Base-by-base conservation (phyloP, 2,329 filamentous ascomycete genomes). In the Colletotrichum sansevieriae region DNA sequence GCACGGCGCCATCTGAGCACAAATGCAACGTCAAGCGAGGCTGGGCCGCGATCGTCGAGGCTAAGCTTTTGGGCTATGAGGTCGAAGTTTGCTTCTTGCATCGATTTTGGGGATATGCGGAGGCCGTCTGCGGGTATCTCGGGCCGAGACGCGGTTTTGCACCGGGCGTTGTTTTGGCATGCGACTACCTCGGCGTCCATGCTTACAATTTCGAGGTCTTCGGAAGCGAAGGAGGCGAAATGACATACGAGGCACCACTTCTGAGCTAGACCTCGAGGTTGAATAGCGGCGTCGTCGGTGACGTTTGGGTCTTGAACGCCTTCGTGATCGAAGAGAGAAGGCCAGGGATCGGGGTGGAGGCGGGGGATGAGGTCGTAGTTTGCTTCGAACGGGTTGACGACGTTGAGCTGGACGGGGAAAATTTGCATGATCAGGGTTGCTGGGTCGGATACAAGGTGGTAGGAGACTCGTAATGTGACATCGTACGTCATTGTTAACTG, bases 301-400 rank as follows among this genome's bases (percentile, higher is more conserved):
- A 81, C 78, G 6, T 73, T 71, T 1, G 72, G 70, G 8, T 79
- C 77, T 22, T 79, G 77, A 3, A 88, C 74, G 13, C 81, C 81
- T 22, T 89, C 85, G 18, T 87, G 82, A 60, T 90, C 85, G 78
- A 98, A 99, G 74, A 97, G 90, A 76, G 91, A 94, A 1, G 96
- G 95, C 95, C 96, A 99, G 2, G 89, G 84, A 56, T 92, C 90
- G 0, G 86, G 79, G 77, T 98, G 92, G 3, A 97, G 83, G 10
- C 92, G 88, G 11, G 96, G 94, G 12, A 91, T 85, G 70, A 98
- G 89, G 71, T 97, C 93, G 78, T 97, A 98, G 75, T 92, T 96
- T 15, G 94, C 93, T 80, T 97, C 94, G 74, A 99, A 98, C 0
- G 95, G 94, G 57, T 90, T 91, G 62, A 93, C 89, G 63, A 98